These are phyloP conservation scores for Blastocystis sp. DNA, from an alignment of 352 stramenopile genomes.

Conservation along the genomic window DNA sequence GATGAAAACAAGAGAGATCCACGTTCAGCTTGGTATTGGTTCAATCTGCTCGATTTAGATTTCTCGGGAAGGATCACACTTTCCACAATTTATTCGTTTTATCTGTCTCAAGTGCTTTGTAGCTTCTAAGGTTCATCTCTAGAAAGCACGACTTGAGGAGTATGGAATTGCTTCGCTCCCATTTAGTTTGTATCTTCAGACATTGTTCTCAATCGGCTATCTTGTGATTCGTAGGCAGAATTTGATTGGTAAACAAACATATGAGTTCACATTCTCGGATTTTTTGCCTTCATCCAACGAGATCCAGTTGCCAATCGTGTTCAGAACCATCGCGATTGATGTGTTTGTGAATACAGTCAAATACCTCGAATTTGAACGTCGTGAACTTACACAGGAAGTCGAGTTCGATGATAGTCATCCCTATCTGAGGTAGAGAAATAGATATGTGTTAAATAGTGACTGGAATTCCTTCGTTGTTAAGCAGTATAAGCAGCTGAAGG, in stretches of 20 bases:
- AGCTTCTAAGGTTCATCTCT: not conserved
- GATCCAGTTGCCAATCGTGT: not conserved
- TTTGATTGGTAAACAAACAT: not conserved
- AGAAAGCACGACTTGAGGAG: slow-evolving; percentile 1
- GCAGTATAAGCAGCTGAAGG: not conserved
- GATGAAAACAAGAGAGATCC: slow-evolving; percentile 29
- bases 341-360: slow-evolving; percentile 30
- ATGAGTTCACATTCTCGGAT: not conserved
- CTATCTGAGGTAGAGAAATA: not conserved
- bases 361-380: slow-evolving; percentile 12
- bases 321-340: not conserved
- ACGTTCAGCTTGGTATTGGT: slow-evolving; percentile 8
- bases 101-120: not conserved
- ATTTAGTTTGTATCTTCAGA: not conserved
- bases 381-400: not conserved
- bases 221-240: not conserved
- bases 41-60: slow-evolving; percentile 16
- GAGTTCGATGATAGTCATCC: not conserved
- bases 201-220: not conserved
- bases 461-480: not conserved
- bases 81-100: not conserved
- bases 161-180: not conserved
- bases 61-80: not conserved
- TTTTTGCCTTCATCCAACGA: not conserved
- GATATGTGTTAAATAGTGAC: not conserved